Base-by-base conservation (phyloP, 805 yeast genomes). In the Nematodospora valgi region DNA sequence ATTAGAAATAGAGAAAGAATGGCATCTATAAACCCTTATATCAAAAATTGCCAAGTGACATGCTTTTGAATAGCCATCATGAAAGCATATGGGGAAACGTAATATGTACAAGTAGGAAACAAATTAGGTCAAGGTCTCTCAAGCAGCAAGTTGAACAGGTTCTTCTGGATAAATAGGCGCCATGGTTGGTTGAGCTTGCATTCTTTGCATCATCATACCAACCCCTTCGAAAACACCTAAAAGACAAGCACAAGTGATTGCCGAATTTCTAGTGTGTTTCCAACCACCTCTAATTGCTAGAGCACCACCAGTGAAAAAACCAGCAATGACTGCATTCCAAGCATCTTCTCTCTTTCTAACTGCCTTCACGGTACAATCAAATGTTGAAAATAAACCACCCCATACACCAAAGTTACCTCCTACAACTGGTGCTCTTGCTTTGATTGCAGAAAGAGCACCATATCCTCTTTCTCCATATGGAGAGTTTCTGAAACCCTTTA, bases 341-440 rank as follows among this genome's bases (percentile, higher is more conserved):
- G 98, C 96, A 62, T 93, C 98, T 64, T 93, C 98, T 72, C 97
- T 86, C 64, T 87, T 85, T 72, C 98, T 85, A 27, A 93, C 78
- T 2, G 91, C 96, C 64, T 91, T 93, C 30, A 93, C 95, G 11
- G 89, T 76, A 72, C 98, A 93, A 64, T 93, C 98, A 57, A 81
- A 93, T 10, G 94, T 83, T 22, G 97, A 87, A 59, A 93, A 93
- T 51, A 93, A 70, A 42, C 98, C 98, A 73, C 98, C 98, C 98
- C 98, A 93, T 25, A 86, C 95, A 69, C 98, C 98, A 55, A 93
- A 91, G 65, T 93, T 93, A 56, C 98, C 98, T 48, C 98, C 98
- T 37, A 91, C 88, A 32, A 91, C 96, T 25, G 99, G 99, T 2
- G 97, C 98, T 62, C 98, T 78, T 34, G 96, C 86, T 58, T 87